A percentile compares a stretch with the other conserved stretches of the same genome.
Evolutionary conservation across 129 eudicot species (phyloP).

Genomic region (Gnaphalium uliginosum): DNA sequence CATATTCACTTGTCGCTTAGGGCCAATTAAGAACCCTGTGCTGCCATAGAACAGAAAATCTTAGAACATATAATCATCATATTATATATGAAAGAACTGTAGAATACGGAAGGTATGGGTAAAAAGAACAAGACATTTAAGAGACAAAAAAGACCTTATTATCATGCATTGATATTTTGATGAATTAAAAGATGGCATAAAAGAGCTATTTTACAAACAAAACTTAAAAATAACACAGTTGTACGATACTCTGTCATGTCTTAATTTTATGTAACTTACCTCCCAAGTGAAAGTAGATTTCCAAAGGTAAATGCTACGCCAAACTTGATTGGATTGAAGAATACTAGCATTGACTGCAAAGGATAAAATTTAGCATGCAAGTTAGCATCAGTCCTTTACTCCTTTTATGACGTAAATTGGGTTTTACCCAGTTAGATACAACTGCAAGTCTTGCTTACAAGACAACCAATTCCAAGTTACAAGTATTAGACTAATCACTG

Average conservation of each 20-base stretch:
- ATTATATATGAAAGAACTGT: slow-evolving; percentile 8
- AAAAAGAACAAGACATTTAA: slow-evolving; percentile 2
- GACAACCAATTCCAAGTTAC: not conserved
- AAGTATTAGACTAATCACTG: not conserved
- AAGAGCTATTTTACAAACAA: not conserved
- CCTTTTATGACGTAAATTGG: not conserved
- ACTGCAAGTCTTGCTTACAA: slow-evolving; percentile 14
- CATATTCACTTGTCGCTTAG: slow-evolving; percentile 91
- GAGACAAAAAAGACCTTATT: not conserved
- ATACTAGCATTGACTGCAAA: slow-evolving; percentile 91
- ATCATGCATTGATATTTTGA: slow-evolving; percentile 9
- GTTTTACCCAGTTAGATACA: slow-evolving; percentile 8
- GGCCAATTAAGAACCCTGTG: slow-evolving; percentile 98
- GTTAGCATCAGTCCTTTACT: slow-evolving; percentile 15
- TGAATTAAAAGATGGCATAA: not conserved
- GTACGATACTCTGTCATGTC: slow-evolving; percentile 1
- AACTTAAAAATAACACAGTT: not conserved
- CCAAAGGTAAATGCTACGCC: slow-evolving; percentile 94
- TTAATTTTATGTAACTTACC: slow-evolving; percentile 51
- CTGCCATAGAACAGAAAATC: slow-evolving; percentile 65
- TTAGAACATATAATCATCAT: slow-evolving; percentile 37
- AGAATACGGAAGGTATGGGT: slow-evolving; percentile 1
- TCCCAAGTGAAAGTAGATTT: slow-evolving; percentile 96
- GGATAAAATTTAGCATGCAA: slow-evolving; percentile 8
- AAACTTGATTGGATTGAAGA: slow-evolving; percentile 96